Evolutionary conservation across 1,284 basidiomycete genomes (phyloP).

Genomic region (Bondarzewia mesenterica): DNA sequence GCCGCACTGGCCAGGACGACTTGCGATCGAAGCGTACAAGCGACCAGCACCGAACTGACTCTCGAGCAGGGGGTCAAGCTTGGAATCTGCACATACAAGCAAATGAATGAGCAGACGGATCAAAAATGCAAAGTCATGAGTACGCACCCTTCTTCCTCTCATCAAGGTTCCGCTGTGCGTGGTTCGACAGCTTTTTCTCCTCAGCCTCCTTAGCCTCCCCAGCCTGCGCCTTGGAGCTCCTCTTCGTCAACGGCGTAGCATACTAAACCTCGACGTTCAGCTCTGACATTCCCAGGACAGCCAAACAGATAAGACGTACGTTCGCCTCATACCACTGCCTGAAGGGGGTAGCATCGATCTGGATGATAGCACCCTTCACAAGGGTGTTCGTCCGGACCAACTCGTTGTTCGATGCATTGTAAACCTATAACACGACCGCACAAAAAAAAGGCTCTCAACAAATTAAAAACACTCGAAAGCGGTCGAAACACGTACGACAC

Average conservation of each 20-base stretch:
- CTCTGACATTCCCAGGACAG: neutral
- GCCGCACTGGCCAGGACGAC: conserved; percentile 90
- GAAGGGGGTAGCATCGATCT: conserved; percentile 95
- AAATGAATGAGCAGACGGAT: conserved; percentile 8
- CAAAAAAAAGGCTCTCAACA: neutral
- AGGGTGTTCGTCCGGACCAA: conserved; percentile 97
- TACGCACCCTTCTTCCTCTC: conserved; percentile 80
- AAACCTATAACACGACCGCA: conserved; percentile 50
- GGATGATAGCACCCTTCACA: conserved; percentile 91
- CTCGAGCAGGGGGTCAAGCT: conserved; percentile 85
- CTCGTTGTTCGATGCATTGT: conserved; percentile 98
- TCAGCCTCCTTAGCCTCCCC: conserved; percentile 37
- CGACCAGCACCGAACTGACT: conserved; percentile 82
- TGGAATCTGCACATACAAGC: conserved; percentile 51
- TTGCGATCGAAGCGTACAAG: conserved; percentile 84
- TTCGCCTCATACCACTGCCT: conserved; percentile 97
- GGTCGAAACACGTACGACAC: conserved; percentile 65
- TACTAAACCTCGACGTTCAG: conserved; percentile 46
- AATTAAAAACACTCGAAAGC: neutral
- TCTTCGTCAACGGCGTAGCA: conserved; percentile 85
- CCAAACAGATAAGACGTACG: conserved; percentile 41
- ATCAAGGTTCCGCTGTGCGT: conserved; percentile 78
- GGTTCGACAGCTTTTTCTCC: conserved; percentile 81
- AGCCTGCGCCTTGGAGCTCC: conserved; percentile 58
- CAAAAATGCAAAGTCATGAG: neutral